phyloP scores from a whole-genome alignment of 2,329 filamentous ascomycete genomes.

The Pochonia chlamydosporia region DNA sequence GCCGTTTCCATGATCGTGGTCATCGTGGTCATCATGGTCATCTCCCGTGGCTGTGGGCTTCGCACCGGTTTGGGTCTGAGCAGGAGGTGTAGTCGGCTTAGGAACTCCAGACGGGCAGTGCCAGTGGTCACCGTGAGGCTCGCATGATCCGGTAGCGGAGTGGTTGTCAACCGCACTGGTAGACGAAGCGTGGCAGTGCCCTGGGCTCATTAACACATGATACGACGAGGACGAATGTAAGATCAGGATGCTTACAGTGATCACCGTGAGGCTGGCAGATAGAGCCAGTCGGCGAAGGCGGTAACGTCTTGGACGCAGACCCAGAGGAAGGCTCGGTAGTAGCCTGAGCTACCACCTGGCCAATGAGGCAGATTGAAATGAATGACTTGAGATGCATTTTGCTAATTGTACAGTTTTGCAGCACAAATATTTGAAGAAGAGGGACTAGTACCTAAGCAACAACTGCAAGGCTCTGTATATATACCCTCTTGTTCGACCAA shows the following conservation, averaged over 20 bases:
- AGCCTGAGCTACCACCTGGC: slow-evolving; percentile 9
- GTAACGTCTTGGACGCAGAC: slow-evolving; percentile 6
- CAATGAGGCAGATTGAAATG: slow-evolving; percentile 10
- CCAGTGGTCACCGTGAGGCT: slow-evolving; percentile 12
- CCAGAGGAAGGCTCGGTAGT: not conserved
- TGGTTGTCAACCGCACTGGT: slow-evolving; percentile 2
- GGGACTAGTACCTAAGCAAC: not conserved
- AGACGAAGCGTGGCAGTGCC: slow-evolving; percentile 11
- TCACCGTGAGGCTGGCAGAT: slow-evolving; percentile 12
- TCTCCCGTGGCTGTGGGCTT: not conserved
- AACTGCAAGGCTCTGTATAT: not conserved
- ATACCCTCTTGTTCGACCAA: not conserved
- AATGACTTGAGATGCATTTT: slow-evolving; percentile 11
- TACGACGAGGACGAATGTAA: not conserved
- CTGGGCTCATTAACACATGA: not conserved
- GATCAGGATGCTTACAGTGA: slow-evolving; percentile 14
- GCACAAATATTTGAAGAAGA: not conserved
- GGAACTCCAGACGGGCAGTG: slow-evolving; percentile 10
- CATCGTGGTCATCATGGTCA: slow-evolving; percentile 3
- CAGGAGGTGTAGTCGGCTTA: slow-evolving; percentile 9
- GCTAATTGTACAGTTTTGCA: not conserved
- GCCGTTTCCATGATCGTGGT: slow-evolving; percentile 1
- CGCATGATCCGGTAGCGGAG: slow-evolving; percentile 4
- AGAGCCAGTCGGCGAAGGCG: slow-evolving; percentile 14
- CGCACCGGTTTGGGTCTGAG: slow-evolving; percentile 3